These are phyloP conservation scores for Boletus huronensis DNA, from an alignment of 768 basidiomycete species.

Conservation along the genomic window DNA sequence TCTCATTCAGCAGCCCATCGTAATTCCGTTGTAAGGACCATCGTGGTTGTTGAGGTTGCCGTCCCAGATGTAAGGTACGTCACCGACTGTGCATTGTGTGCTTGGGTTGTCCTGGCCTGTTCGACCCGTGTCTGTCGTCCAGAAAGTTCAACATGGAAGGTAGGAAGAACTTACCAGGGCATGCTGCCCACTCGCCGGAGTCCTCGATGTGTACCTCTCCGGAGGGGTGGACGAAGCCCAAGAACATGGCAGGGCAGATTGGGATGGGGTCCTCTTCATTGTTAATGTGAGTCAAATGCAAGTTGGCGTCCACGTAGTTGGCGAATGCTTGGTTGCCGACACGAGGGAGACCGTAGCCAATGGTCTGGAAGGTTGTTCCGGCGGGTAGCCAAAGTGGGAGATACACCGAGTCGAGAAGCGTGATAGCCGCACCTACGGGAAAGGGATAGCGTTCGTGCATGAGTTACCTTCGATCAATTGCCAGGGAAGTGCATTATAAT, in stretches of 20 bases:
- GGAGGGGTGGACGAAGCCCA: conserved; percentile 39
- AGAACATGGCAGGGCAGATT: conserved; percentile 31
- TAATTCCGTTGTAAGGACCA: conserved; percentile 35
- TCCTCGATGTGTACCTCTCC: conserved; percentile 46
- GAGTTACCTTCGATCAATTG: background rate
- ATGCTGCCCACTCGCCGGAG: conserved; percentile 48
- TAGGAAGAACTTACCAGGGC: conserved; percentile 39
- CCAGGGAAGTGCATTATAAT: background rate
- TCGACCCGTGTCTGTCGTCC: background rate
- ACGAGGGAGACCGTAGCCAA: conserved; percentile 37
- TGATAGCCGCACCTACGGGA: conserved; percentile 33
- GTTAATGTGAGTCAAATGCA: conserved; percentile 50
- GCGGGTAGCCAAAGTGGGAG: conserved; percentile 37
- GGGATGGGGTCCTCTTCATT: conserved; percentile 45
- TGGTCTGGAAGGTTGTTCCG: conserved; percentile 30
- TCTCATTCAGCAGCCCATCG: conserved; percentile 24
- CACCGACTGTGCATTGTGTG: conserved; percentile 23
- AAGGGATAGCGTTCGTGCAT: background rate
- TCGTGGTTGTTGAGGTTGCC: conserved; percentile 43
- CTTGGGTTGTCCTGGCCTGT: conserved; percentile 58
- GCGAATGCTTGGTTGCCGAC: conserved; percentile 61
- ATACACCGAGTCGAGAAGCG: conserved; percentile 39
- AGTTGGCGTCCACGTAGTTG: conserved; percentile 47
- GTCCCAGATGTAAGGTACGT: conserved; percentile 41
- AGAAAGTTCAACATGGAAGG: background rate